phyloP scores from a whole-genome alignment of 2,329 filamentous ascomycete species.

The Septoria petroselini region DNA sequence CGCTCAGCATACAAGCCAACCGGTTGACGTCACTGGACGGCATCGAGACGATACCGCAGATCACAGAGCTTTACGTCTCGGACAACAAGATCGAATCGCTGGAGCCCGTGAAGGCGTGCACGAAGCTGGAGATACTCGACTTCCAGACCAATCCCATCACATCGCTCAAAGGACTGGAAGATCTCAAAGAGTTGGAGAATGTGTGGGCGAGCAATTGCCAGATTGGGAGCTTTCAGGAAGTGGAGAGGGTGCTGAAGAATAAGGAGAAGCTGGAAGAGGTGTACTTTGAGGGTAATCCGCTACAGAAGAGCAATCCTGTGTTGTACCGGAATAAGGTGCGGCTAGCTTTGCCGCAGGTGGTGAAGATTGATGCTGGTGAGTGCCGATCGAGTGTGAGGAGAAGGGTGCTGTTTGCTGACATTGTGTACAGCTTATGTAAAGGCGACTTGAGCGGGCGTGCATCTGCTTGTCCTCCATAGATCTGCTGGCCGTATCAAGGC shows the following conservation, averaged over 20 bases:
- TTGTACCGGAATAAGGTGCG: constrained; percentile 92
- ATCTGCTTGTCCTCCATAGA: too few relatives aligned
- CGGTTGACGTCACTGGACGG: constrained; percentile 76
- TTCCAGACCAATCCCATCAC: constrained; percentile 83
- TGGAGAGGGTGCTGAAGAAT: constrained; percentile 72
- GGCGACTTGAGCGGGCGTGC: constrained; percentile 12
- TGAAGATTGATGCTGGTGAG: constrained; percentile 97
- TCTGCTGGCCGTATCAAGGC: too few relatives aligned
- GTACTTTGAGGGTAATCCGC: constrained; percentile 92
- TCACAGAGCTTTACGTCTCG: constrained; percentile 93
- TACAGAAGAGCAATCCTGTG: constrained; percentile 75
- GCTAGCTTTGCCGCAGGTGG: constrained; percentile 79
- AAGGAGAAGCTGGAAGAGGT: constrained; percentile 82
- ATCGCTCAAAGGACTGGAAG: constrained; percentile 68
- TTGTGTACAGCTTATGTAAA: constrained; percentile 27
- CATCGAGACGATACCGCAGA: constrained; percentile 66
- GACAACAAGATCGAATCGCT: constrained; percentile 85
- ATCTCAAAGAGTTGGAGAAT: constrained; percentile 73
- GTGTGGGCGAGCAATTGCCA: constrained; percentile 93
- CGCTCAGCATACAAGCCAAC: constrained; percentile 94
- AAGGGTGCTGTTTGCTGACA: constrained; percentile 8
- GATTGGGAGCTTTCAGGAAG: constrained; percentile 73
- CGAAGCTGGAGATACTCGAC: constrained; percentile 73
- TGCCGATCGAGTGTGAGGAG: constrained; percentile 34
- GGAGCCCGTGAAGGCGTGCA: constrained; percentile 57